These are phyloP conservation scores for Aphanomyces astaci DNA, from an alignment of 352 stramenopile genomes.

Conservation along the genomic window DNA sequence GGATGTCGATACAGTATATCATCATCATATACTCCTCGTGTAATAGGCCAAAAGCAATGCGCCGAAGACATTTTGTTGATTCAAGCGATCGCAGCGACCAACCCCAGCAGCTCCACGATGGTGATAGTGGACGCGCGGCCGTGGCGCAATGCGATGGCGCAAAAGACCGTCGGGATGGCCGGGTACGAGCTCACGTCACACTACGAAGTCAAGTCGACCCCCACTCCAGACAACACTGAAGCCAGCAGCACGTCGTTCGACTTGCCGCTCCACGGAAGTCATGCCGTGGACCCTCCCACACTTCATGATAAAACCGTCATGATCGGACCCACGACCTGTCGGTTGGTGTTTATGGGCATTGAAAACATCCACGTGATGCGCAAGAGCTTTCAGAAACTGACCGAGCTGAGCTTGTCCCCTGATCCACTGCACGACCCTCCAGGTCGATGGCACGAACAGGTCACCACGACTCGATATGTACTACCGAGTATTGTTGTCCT, in stretches of 20 bases:
- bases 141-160: slow-evolving; percentile 85
- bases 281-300: too few relatives aligned
- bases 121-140: slow-evolving; percentile 86
- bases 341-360: slow-evolving; percentile 86
- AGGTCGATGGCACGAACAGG: slow-evolving; percentile 68
- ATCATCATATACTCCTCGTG: too few relatives aligned
- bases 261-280: too few relatives aligned
- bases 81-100: slow-evolving; percentile 64
- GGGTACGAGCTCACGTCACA: slow-evolving; percentile 84
- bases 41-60: slow-evolving; percentile 56
- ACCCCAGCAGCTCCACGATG: slow-evolving; percentile 67
- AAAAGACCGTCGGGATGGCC: slow-evolving; percentile 82
- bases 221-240: background rate
- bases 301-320: slow-evolving; percentile 34
- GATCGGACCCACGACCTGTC: slow-evolving; percentile 69
- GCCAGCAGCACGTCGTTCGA: too few relatives aligned
- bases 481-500: too few relatives aligned
- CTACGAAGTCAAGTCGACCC: slow-evolving; percentile 36
- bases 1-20: too few relatives aligned
- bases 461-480: too few relatives aligned
- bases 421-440: slow-evolving; percentile 11
- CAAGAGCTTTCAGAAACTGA: slow-evolving; percentile 70
- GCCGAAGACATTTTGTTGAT: slow-evolving; percentile 81
- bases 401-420: slow-evolving; percentile 60
- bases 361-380: slow-evolving; percentile 91